Base-by-base conservation (phyloP, 495 filamentous ascomycete species). In the Elasticomyces elasticus region DNA sequence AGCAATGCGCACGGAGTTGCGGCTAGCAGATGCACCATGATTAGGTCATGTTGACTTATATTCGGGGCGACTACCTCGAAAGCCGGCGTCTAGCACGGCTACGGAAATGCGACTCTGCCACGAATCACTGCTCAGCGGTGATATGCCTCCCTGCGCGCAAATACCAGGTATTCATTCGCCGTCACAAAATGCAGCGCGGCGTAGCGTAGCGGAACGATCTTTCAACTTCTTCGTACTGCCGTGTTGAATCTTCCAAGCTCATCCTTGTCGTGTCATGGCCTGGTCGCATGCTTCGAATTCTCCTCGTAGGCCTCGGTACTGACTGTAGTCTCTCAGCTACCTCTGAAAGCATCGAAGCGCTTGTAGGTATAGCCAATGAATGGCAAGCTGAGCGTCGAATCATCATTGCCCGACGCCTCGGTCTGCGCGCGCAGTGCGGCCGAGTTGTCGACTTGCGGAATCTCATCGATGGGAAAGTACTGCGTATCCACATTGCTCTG, bases 351-450 rank as follows among this genome's bases (percentile, higher is more conserved):
- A 72, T 95, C 91, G 70, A 98, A 98, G 53, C 92, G 85, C 76
- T 95, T 97, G 76, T 95, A 98, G 19, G 92, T 98, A 67, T 98
- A 98, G 22, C 92, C 92, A 62, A 97, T 94, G 68, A 98, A 98
- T 1, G 92, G 92, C 64, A 97, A 68, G 67, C 83, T 89, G 81
- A 97, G 87, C 76, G 96, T 94, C 12, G 82, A 80, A 49, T 78
- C 77, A 57, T 83, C 73, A 25, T 15, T 20, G 66, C 76, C 57
- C 46, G 44, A 26, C 28, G 75, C 74, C 54, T 75, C 71, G 67
- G 80, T 78, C 74, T 87, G 77, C 68, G 80, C 77, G 70, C 78
- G 70, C 72, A 94, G 65, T 70, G 75, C 75, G 27, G 81, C 80
- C 40, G 73, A 84, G 47, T 85, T 89, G 64, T 95, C 89, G 28